Conservation (phyloP, 768 basidiomycete species). For the Tricholoma furcatifolium region DNA sequence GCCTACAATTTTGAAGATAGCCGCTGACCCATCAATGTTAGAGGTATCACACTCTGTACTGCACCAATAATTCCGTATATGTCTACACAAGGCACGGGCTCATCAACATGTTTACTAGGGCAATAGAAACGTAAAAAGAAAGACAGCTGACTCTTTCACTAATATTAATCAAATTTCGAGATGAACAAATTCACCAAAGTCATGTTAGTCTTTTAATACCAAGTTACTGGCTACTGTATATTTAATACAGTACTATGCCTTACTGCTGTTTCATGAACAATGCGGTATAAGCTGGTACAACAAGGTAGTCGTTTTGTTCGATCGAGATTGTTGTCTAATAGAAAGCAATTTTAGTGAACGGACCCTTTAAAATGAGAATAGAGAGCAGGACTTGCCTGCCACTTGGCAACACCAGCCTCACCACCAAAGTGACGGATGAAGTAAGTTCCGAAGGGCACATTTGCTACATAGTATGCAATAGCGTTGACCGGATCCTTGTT, state of each 20-base stretch:
- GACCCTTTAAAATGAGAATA: neutral
- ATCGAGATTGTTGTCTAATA: constrained; percentile 31
- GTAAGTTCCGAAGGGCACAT: constrained; percentile 48
- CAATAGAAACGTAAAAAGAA: too few species aligned
- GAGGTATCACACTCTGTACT: too few species aligned
- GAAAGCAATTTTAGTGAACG: neutral
- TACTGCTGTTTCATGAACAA: constrained; percentile 26
- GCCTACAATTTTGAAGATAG: too few species aligned
- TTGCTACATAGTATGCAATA: constrained; percentile 38
- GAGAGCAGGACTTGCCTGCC: constrained; percentile 39
- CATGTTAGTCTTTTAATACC: too few species aligned
- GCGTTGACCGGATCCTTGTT: constrained; percentile 48
- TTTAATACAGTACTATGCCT: neutral
- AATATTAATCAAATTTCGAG: too few species aligned
- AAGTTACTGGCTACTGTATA: neutral
- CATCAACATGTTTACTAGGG: too few species aligned
- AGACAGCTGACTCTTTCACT: too few species aligned
- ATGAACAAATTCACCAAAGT: too few species aligned
- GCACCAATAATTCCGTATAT: too few species aligned
- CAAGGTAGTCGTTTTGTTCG: constrained; percentile 29
- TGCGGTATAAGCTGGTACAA: constrained; percentile 31
- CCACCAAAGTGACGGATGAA: constrained; percentile 59
- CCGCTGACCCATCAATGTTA: too few species aligned
- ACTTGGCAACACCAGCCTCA: constrained; percentile 50
- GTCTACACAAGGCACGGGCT: too few species aligned